A percentile compares a stretch with the other conserved stretches of the same genome.
These are phyloP conservation scores for Neolentinus lepideus DNA, from an alignment of 1,284 basidiomycete genomes.

Conservation along the genomic window DNA sequence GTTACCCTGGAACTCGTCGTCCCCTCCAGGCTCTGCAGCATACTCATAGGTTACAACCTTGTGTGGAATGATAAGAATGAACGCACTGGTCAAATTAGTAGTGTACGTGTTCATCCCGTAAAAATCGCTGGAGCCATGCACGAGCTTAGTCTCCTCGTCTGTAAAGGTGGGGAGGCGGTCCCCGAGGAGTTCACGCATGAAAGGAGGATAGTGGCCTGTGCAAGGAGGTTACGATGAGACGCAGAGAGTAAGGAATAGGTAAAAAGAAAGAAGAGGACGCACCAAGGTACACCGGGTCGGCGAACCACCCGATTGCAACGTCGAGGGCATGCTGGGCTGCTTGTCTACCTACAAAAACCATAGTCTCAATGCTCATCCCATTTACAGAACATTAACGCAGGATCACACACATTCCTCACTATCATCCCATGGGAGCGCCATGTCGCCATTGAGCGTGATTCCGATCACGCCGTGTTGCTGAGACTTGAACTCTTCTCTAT, in stretches of 20 bases:
- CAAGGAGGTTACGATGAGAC: neutral
- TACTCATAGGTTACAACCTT: slow-evolving; percentile 4
- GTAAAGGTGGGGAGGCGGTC: slow-evolving; percentile 44
- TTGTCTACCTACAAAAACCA: slow-evolving; percentile 21
- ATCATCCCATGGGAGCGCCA: slow-evolving; percentile 42
- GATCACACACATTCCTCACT: slow-evolving; percentile 33
- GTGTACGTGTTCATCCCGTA: slow-evolving; percentile 44
- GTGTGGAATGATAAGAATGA: neutral
- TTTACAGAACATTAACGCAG: neutral
- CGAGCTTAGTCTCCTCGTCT: slow-evolving; percentile 34
- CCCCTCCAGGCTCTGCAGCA: slow-evolving; percentile 25
- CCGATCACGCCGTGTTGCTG: slow-evolving; percentile 57
- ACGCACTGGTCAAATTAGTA: slow-evolving; percentile 37
- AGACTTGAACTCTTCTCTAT: slow-evolving; percentile 53
- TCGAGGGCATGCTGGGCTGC: slow-evolving; percentile 35
- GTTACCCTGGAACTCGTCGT: slow-evolving; percentile 37
- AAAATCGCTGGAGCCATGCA: slow-evolving; percentile 44
- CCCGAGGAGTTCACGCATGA: slow-evolving; percentile 34
- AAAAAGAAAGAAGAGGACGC: neutral
- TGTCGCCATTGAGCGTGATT: slow-evolving; percentile 44
- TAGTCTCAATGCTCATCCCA: neutral
- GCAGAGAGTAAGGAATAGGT: neutral
- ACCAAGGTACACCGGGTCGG: slow-evolving; percentile 43
- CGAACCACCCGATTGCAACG: slow-evolving; percentile 24
- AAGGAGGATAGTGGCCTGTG: slow-evolving; percentile 34